Evolutionary conservation across 768 basidiomycete genomes (phyloP).

Genomic region (Pisolithus marmoratus): DNA sequence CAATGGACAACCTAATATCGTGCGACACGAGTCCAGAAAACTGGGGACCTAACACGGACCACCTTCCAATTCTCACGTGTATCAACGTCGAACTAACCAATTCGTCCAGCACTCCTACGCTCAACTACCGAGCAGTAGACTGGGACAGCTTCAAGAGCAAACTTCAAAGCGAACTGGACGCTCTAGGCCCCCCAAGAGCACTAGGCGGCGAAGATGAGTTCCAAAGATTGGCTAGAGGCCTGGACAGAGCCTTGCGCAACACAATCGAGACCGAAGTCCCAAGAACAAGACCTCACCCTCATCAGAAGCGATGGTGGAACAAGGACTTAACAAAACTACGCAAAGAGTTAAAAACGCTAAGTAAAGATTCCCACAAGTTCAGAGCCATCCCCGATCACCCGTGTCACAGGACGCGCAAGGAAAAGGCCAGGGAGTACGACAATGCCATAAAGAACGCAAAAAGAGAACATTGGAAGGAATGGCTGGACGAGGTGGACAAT

Average conservation of each 20-base stretch:
- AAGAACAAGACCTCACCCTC: conserved; percentile 5
- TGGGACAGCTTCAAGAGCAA: not conserved
- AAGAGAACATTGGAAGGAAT: conserved; percentile 6
- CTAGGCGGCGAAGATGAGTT: conserved; percentile 3
- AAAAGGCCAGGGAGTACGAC: not conserved
- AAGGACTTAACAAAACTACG: conserved; percentile 2
- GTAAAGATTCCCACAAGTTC: not conserved
- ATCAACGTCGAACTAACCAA: not conserved
- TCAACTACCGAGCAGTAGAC: not conserved
- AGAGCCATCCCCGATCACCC: not conserved
- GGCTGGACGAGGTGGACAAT: not conserved
- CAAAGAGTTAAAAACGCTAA: not conserved
- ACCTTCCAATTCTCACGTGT: not conserved
- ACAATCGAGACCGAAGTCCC: conserved; percentile 8
- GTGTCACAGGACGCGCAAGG: not conserved
- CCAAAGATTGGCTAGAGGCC: not conserved
- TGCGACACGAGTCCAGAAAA: too few species aligned
- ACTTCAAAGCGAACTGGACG: not conserved
- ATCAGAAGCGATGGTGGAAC: conserved; percentile 19
- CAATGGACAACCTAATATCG: too few species aligned
- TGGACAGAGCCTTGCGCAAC: conserved; percentile 12
- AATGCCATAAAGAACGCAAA: not conserved
- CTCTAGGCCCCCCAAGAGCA: not conserved
- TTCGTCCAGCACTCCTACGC: too few species aligned
- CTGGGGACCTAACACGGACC: not conserved